These are phyloP conservation scores for Kondoa malvinella DNA, from an alignment of 768 basidiomycete species.

Conservation along the genomic window DNA sequence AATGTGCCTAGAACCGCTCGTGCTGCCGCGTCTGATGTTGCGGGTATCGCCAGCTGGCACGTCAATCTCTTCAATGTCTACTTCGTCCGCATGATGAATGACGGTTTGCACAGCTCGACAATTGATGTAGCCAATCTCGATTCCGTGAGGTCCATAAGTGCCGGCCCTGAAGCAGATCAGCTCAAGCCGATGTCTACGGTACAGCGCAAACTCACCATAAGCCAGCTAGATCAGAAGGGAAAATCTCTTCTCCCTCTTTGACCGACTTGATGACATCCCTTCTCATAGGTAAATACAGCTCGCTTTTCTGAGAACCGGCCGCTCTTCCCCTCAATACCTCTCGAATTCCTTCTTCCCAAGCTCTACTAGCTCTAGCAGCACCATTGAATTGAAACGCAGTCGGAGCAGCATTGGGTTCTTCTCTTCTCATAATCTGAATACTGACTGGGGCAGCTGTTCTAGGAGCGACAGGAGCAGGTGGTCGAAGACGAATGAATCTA, in stretches of 20 bases:
- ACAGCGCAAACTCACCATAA: too few relatives aligned
- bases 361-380: not conserved
- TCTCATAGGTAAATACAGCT: not conserved
- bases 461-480: not conserved
- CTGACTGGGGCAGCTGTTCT: not conserved
- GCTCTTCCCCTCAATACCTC: not conserved
- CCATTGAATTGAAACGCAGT: not conserved
- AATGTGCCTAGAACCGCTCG: not conserved
- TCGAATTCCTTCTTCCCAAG: not conserved
- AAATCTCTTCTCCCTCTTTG: not conserved
- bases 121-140: slow-evolving; percentile 6
- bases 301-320: not conserved
- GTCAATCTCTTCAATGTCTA: slow-evolving; percentile 3
- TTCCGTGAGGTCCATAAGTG: not conserved
- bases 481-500: not conserved
- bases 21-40: not conserved
- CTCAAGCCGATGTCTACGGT: too few relatives aligned
- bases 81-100: slow-evolving; percentile 5
- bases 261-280: not conserved
- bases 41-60: too few relatives aligned
- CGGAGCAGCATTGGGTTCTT: not conserved
- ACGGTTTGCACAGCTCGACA: not conserved
- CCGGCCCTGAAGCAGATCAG: too few relatives aligned
- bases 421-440: not conserved
- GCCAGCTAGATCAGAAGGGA: not conserved